Evolutionary conservation across 805 yeast species (phyloP).

Genomic region (Tanozyma kutaoensis): DNA sequence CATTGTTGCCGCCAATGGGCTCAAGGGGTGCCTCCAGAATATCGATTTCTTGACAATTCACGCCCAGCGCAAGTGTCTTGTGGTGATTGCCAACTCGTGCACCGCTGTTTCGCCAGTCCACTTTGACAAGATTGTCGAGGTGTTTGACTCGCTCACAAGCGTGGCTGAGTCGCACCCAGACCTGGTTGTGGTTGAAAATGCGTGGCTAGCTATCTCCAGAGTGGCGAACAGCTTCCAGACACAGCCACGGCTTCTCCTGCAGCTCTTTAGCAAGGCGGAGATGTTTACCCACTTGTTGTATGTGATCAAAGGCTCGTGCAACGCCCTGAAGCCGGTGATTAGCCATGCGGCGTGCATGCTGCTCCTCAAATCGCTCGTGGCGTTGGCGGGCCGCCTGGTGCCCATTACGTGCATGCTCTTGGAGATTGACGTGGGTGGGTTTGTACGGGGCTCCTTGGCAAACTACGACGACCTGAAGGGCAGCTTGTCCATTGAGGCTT

Average conservation of each 20-base stretch:
- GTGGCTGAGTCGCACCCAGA: slow-evolving; percentile 47
- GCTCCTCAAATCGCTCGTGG: no score
- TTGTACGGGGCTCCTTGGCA: no score
- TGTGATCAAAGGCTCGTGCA: no score
- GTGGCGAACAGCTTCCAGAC: slow-evolving; percentile 36
- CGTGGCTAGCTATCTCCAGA: slow-evolving; percentile 52
- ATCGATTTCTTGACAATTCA: slow-evolving; percentile 83
- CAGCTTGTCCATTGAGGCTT: slow-evolving; percentile 44
- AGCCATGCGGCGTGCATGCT: no score
- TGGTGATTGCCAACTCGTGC: slow-evolving; percentile 61
- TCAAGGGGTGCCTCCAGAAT: slow-evolving; percentile 53
- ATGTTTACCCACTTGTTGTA: no score
- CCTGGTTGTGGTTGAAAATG: slow-evolving; percentile 43
- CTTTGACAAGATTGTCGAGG: slow-evolving; percentile 36
- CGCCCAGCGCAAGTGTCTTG: slow-evolving; percentile 73
- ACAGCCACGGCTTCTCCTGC: slow-evolving; percentile 11
- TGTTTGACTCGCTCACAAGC: slow-evolving; percentile 46
- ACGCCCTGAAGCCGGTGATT: no score
- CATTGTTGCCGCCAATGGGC: slow-evolving; percentile 46
- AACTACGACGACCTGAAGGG: no score
- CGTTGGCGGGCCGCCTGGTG: no score
- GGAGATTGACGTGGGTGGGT: no score
- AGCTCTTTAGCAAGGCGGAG: no score
- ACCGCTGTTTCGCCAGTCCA: slow-evolving; percentile 29
- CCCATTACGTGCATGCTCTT: no score